These are phyloP conservation scores for Cerioporus squamosus DNA, from an alignment of 1,284 basidiomycete species.

Conservation along the genomic window DNA sequence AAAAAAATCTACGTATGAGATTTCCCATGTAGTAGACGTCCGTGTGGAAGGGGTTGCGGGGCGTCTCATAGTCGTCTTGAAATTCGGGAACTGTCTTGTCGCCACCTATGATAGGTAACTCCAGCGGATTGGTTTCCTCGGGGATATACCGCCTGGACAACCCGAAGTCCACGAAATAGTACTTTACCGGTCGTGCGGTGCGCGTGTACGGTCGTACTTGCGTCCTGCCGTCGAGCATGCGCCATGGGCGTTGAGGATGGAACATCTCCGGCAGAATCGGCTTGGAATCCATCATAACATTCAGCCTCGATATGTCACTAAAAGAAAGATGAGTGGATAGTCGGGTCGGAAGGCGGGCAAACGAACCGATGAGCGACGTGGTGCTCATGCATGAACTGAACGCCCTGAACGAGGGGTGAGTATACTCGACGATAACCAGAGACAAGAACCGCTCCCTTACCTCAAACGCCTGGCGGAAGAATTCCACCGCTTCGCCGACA, in stretches of 20 bases:
- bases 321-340: background rate
- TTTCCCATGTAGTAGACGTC: conserved; percentile 29
- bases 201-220: conserved; percentile 28
- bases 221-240: conserved; percentile 8
- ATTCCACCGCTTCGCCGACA: conserved; percentile 26
- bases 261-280: conserved; percentile 31
- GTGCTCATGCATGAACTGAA: conserved; percentile 27
- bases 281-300: conserved; percentile 42
- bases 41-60: conserved; percentile 5
- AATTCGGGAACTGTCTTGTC: conserved; percentile 22
- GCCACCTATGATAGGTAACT: conserved; percentile 10
- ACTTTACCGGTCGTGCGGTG: conserved; percentile 31
- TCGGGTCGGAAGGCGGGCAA: background rate
- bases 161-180: conserved; percentile 40
- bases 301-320: conserved; percentile 42
- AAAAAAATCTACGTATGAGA: conserved; percentile 9
- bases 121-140: background rate
- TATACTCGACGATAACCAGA: background rate
- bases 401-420: conserved; percentile 12
- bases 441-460: conserved; percentile 3
- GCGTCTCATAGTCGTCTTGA: background rate
- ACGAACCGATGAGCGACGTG: conserved; percentile 25
- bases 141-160: conserved; percentile 32
- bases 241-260: conserved; percentile 26
- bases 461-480: conserved; percentile 28